A percentile compares a stretch with the other conserved stretches of the same genome.
phyloP scores from a whole-genome alignment of 495 filamentous ascomycete genomes.

The Talaromyces thailandensis region DNA sequence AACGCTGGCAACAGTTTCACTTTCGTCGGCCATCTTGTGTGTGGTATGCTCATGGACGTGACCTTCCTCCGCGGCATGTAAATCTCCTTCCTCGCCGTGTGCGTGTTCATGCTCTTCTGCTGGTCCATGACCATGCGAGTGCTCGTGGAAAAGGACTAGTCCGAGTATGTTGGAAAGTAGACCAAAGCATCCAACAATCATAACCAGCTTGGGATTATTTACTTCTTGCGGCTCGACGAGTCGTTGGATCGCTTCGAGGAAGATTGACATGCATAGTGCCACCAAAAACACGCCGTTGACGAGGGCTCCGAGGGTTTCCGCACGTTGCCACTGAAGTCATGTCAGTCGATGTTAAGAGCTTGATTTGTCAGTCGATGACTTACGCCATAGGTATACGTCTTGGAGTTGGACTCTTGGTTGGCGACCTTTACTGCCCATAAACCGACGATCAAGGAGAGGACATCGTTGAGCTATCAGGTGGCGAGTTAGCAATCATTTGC shows the following conservation, averaged over 20 bases:
- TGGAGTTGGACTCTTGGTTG: conserved; percentile 64
- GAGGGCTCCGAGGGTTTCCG: conserved; percentile 92
- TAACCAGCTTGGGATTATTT: conserved; percentile 70
- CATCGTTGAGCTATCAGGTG: conserved; percentile 73
- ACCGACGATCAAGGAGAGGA: conserved; percentile 84
- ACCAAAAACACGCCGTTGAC: conserved; percentile 97
- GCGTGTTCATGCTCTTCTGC: conserved; percentile 44
- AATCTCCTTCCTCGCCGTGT: conserved; percentile 25
- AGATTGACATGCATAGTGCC: conserved; percentile 88
- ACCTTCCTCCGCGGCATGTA: conserved; percentile 37
- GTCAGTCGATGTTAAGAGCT: conserved; percentile 10
- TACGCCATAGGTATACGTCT: conserved; percentile 89
- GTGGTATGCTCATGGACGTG: conserved; percentile 27
- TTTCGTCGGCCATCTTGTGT: conserved; percentile 28
- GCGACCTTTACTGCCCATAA: conserved; percentile 92
- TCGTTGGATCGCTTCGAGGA: conserved; percentile 85
- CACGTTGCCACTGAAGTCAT: conserved; percentile 76
- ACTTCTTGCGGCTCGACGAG: conserved; percentile 85
- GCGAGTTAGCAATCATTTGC: conserved; percentile 2
- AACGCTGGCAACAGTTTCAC: conserved; percentile 39
- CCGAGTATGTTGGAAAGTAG: conserved; percentile 87
- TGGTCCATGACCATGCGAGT: conserved; percentile 70
- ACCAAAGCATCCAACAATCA: conserved; percentile 78
- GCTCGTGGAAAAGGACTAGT: conserved; percentile 83
- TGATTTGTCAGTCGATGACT: conserved; percentile 22